Percentiles rank a stretch among this genome's conserved stretches.
Conservation (phyloP, 169 alveolate genomes). For the Cryptosporidium tyzzeri region DNA sequence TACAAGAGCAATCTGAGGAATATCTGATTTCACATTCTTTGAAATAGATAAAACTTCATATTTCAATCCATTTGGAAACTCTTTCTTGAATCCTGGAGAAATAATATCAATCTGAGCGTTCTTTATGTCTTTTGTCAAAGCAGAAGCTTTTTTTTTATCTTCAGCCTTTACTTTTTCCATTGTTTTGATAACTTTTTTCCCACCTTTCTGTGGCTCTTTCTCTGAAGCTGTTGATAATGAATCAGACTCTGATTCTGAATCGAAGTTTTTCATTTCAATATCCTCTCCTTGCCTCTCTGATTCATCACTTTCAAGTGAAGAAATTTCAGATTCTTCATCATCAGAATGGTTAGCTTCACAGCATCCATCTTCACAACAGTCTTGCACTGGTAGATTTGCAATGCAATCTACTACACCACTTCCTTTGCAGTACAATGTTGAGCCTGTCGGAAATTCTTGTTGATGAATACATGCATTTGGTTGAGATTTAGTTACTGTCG, state of each 20-base stretch:
- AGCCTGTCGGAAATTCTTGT: slow-evolving; percentile 42
- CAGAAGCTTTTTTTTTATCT: not conserved
- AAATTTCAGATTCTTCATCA: slow-evolving; percentile 3
- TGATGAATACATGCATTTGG: slow-evolving; percentile 66
- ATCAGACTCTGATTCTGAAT: not conserved
- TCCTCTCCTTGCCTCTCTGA: not conserved
- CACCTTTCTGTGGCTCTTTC: not conserved
- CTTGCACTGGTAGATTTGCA: slow-evolving; percentile 48
- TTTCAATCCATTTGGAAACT: slow-evolving; percentile 57
- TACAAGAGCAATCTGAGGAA: slow-evolving; percentile 63
- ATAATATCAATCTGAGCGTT: not conserved
- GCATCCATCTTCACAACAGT: slow-evolving; percentile 13
- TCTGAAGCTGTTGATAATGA: not conserved
- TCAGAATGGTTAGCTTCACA: slow-evolving; percentile 1
- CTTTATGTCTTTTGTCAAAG: not conserved
- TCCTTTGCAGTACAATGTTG: slow-evolving; percentile 59
- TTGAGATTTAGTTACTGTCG: slow-evolving; percentile 57
- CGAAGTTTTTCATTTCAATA: not conserved
- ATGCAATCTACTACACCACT: slow-evolving; percentile 45
- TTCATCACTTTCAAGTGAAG: not conserved
- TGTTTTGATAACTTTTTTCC: slow-evolving; percentile 2
- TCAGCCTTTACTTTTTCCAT: slow-evolving; percentile 4
- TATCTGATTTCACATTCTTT: slow-evolving; percentile 17
- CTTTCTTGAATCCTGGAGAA: slow-evolving; percentile 52
- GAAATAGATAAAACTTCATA: slow-evolving; percentile 67